Evolutionary conservation across 176 grass and related monocot species (phyloP).

Genomic region (bread wheat (Triticum aestivum)): DNA sequence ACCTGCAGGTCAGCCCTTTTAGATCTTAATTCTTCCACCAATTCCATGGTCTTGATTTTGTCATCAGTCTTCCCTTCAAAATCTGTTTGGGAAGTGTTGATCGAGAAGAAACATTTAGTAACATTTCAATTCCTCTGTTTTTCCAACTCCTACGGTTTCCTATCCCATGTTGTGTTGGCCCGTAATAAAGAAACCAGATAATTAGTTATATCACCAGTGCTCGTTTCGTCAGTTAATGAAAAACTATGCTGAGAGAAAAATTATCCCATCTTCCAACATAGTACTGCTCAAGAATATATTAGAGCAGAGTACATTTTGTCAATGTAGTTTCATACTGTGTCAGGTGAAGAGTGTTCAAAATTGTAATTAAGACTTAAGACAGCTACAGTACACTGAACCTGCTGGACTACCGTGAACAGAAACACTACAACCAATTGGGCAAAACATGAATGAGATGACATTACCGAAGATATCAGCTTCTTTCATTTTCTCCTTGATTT

Average conservation of each 20-base stretch:
- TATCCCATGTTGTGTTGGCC: neutral
- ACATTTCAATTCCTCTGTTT: neutral
- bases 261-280: neutral
- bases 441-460: constrained; percentile 2
- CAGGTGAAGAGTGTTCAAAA: neutral
- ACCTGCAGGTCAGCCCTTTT: constrained; percentile 98
- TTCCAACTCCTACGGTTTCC: neutral
- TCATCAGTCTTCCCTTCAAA: constrained; percentile 88
- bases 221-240: neutral
- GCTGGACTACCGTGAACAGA: neutral
- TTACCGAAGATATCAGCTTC: constrained; percentile 85
- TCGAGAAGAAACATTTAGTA: constrained; percentile 28
- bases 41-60: constrained; percentile 74
- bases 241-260: neutral
- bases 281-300: neutral
- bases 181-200: neutral
- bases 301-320: neutral
- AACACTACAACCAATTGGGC: neutral
- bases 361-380: neutral
- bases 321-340: neutral
- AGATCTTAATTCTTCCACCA: constrained; percentile 68
- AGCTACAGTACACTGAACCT: neutral
- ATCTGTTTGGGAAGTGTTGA: constrained; percentile 44
- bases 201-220: neutral
- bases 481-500: constrained; percentile 91